phyloP scores from a whole-genome alignment of 116 monocot species.

The Phalaenopsis hybrid region DNA sequence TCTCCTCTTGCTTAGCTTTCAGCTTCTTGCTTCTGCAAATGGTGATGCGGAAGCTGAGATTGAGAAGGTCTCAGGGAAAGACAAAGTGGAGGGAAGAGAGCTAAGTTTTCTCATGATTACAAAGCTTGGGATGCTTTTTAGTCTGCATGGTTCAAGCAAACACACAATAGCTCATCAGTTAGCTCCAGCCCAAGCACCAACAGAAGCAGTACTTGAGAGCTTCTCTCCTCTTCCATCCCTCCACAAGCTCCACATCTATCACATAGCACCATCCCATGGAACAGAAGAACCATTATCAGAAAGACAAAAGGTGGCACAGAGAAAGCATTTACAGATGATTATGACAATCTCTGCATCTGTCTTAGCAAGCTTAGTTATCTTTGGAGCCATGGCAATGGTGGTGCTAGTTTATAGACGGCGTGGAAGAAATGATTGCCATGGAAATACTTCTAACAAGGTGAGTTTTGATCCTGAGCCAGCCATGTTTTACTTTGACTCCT shows the following conservation, averaged over 20 bases:
- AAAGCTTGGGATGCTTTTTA: constrained; percentile 37
- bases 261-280: constrained; percentile 5
- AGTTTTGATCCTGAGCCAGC: constrained; percentile 34
- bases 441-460: constrained; percentile 24
- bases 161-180: neutral
- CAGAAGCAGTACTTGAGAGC: neutral
- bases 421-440: neutral
- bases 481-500: constrained; percentile 34
- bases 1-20: neutral
- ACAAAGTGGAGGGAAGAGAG: constrained; percentile 13
- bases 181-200: constrained; percentile 25
- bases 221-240: constrained; percentile 14
- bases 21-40: constrained; percentile 6
- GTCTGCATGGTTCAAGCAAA: constrained; percentile 12
- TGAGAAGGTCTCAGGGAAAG: constrained; percentile 24
- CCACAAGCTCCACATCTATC: constrained; percentile 2
- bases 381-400: constrained; percentile 7
- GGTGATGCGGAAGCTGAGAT: neutral
- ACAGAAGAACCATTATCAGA: neutral
- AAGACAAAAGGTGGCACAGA: too few species aligned
- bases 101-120: constrained; percentile 8
- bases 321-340: constrained; percentile 10
- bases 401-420: neutral
- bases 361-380: constrained; percentile 9
- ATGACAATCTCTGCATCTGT: constrained; percentile 9